A percentile compares a stretch with the other conserved stretches of the same genome.
These are phyloP conservation scores for Pichia norvegensis DNA, from an alignment of 1,139 yeast genomes.

Conservation along the genomic window DNA sequence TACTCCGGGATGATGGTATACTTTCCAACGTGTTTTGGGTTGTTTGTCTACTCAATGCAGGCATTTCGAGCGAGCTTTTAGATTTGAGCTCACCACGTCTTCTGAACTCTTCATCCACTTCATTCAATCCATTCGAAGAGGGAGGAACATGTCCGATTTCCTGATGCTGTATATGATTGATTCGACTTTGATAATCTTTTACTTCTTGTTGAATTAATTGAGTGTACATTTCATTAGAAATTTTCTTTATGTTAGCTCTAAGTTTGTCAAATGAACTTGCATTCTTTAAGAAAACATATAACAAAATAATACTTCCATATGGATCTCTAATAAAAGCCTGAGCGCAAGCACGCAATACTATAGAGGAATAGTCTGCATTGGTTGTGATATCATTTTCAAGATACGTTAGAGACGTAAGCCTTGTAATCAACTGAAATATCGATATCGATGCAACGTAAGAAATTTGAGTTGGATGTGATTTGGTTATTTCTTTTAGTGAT, in stretches of 20 bases:
- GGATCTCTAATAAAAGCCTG: conserved; percentile 44
- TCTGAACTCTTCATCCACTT: neutral
- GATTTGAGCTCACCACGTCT: neutral
- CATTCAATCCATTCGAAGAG: neutral
- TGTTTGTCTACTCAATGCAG: conserved; percentile 14
- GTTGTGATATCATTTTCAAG: conserved; percentile 31
- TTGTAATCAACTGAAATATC: conserved; percentile 45
- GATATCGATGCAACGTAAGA: conserved; percentile 55
- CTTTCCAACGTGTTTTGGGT: conserved; percentile 16
- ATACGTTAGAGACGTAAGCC: conserved; percentile 37
- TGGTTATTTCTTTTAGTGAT: conserved; percentile 20
- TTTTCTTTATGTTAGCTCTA: conserved; percentile 13
- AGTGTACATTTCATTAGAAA: conserved; percentile 17
- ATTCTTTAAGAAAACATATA: conserved; percentile 47
- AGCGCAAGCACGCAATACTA: conserved; percentile 47
- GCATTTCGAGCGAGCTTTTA: conserved; percentile 8
- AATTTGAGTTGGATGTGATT: conserved; percentile 36
- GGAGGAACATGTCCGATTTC: neutral
- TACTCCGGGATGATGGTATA: conserved; percentile 12
- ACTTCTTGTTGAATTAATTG: conserved; percentile 8
- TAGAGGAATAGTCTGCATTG: conserved; percentile 53
- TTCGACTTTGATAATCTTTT: conserved; percentile 3
- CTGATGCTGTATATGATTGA: neutral
- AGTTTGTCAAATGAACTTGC: conserved; percentile 14
- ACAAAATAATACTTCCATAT: conserved; percentile 44